phyloP scores from a whole-genome alignment of 176 grass and related monocot genomes.

The Calamus simplicifolius region DNA sequence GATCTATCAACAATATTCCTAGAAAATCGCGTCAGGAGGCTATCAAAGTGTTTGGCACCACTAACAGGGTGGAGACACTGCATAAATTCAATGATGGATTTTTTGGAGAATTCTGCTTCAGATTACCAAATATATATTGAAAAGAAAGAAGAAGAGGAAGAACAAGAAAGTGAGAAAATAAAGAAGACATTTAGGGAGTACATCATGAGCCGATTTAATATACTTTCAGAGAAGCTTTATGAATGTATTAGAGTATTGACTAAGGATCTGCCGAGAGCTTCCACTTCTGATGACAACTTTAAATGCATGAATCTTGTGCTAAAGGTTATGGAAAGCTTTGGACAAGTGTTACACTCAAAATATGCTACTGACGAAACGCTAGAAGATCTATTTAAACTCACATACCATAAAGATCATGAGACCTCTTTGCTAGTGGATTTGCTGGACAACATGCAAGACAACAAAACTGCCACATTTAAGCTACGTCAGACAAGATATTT shows the following conservation, averaged over 20 bases:
- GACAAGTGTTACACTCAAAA: conserved; percentile 21
- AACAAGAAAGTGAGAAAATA: conserved; percentile 11
- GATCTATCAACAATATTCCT: conserved; percentile 58
- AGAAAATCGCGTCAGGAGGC: conserved; percentile 37
- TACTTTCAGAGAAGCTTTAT: conserved; percentile 16
- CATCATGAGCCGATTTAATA: neutral
- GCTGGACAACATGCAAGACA: no score
- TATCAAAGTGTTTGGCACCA: conserved; percentile 39
- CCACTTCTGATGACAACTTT: conserved; percentile 34
- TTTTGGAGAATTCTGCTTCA: conserved; percentile 47
- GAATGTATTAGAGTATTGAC: conserved; percentile 53
- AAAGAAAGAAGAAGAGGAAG: neutral
- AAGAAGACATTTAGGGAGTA: conserved; percentile 26
- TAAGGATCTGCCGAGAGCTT: conserved; percentile 43
- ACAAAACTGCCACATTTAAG: no score
- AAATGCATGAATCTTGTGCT: conserved; percentile 37
- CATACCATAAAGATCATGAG: conserved; percentile 9
- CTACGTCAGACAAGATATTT: no score
- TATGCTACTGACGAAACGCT: conserved; percentile 38
- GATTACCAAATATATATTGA: conserved; percentile 30
- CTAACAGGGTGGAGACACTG: conserved; percentile 49
- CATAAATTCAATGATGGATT: conserved; percentile 31
- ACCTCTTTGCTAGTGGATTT: conserved; percentile 11
- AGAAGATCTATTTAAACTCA: conserved; percentile 31
- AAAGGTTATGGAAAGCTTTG: conserved; percentile 35